Evolutionary conservation across 345 rosid species (phyloP), one percentile per base, ranked within the genome.

Genomic region (Gossypium raimondii): DNA sequence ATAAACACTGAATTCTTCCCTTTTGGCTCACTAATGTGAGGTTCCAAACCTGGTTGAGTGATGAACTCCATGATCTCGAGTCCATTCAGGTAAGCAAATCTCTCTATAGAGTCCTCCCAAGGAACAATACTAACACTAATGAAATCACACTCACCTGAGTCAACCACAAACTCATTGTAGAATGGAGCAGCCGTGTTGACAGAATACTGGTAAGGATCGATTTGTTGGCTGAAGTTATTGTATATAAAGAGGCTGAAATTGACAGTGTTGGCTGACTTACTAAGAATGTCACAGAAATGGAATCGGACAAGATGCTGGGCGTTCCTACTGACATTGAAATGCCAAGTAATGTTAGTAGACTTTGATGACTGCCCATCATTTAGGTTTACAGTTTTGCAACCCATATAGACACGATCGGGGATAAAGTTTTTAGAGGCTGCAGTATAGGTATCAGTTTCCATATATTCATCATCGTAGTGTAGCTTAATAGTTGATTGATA

Each of bases 241-340:
- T 71, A 76, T 24, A 92, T 65, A 41, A 68, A 85, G 27, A 90
- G 84, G 65, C 60, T 73, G 76, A 92, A 87, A 4, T 2, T 7
- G 0, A 78, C 2, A 1, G 0, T 55, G 38, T 79, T 56, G 11
- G 2, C 9, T 1, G 78, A 2, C 1, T 0, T 0, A 50, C 83
- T 76, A 18, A 75, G 2, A 17, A 84, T 56, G 78, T 92, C 89
- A 45, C 87, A 88, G 77, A 92, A 92, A 70, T 92, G 89, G 69
- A 74, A 41, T 76, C 91, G 84, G 70, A 89, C 79, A 20, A 89
- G 80, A 57, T 87, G 81, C 9, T 2, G 73, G 22, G 82, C 55
- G 18, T 89, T 83, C 56, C 38, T 75, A 4, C 71, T 78, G 43
- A 87, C 96, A 12, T 67, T 61, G 47, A 86, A 87, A 24, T 70